Base-by-base conservation (phyloP, 2,329 filamentous ascomycete genomes). In the Alternaria angustiovoidea region DNA sequence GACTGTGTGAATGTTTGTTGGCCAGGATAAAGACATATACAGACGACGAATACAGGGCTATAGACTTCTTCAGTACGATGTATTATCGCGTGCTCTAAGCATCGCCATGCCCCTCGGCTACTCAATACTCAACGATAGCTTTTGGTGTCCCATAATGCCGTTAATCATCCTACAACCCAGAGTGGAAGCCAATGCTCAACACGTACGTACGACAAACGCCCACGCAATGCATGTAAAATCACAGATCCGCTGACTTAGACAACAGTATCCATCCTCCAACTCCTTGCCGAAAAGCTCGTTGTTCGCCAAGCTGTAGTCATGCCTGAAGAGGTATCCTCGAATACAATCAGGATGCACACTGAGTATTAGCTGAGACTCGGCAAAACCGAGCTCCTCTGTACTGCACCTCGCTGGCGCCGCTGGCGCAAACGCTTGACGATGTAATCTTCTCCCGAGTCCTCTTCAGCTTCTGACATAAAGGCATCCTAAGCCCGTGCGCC, bases 141-240 rank as follows among this genome's bases (percentile, higher is more conserved):
- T 51, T 41, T 49, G 46, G 32, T 49, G 36, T 49, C 46, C 46
- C 51, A 26, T 53, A 22, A 30, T 43, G 49, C 26, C 51, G 41
- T 49, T 53, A 32, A 54, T 26, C 20, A 47, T 58, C 55, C 34
- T 28, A 54, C 16, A 32, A 28, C 18, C 55, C 34, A 12, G 1
- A 30, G 36, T 41, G 30, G 7, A 58, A 49, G 46, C 30, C 46
- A 49, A 49, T 36, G 46, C 20, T 47, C 20, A 36, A 36, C 32
- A 16, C 12, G 0, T 11, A 16, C 18, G 18, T 32, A 34, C 18
- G 41, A 43, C 16, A 24, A 51, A 59, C 59, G 56, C 55, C 59
- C 22, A 52, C 56, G 59, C 59, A 59, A 62, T 59, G 59, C 56
- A 52, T 49, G 32, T 24, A 36, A 22, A 47, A n/a, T 14, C 41